Conservation (phyloP, 495 filamentous ascomycete genomes). For the Bathelium albidoporum region DNA sequence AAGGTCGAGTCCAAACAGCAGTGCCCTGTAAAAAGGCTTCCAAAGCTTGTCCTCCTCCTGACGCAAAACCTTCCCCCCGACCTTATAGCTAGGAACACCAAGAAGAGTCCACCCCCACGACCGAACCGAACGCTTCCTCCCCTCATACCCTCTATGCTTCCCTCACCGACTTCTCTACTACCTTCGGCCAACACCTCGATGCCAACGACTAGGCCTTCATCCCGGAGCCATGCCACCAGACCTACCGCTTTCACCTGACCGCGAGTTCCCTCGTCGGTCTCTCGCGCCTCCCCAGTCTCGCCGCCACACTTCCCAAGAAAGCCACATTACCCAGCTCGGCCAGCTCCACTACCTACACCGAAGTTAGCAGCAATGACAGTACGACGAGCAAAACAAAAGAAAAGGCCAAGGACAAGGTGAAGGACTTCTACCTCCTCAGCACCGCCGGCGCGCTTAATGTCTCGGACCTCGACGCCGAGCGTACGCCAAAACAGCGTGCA, state of each 20-base stretch:
- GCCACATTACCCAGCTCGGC: no score
- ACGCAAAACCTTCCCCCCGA: neutral
- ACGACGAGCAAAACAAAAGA: neutral
- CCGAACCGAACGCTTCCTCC: neutral
- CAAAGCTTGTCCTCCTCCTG: neutral
- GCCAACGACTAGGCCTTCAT: neutral
- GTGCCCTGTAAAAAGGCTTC: neutral
- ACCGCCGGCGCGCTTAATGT: neutral
- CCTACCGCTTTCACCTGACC: neutral
- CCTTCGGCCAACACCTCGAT: neutral
- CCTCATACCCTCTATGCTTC: neutral
- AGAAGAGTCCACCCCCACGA: neutral
- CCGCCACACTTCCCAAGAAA: neutral
- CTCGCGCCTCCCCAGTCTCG: neutral
- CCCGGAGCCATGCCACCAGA: neutral
- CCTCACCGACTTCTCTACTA: neutral
- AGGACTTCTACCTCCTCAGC: neutral
- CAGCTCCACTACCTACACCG: no score
- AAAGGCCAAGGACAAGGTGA: neutral
- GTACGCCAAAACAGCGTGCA: conserved; percentile 11
- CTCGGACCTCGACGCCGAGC: neutral
- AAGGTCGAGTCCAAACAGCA: no score
- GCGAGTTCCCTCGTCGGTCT: neutral
- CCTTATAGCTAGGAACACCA: neutral
- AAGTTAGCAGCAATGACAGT: neutral